Conservation (phyloP, 495 filamentous ascomycete species). For the Lasiosphaeriaceae sp. region DNA sequence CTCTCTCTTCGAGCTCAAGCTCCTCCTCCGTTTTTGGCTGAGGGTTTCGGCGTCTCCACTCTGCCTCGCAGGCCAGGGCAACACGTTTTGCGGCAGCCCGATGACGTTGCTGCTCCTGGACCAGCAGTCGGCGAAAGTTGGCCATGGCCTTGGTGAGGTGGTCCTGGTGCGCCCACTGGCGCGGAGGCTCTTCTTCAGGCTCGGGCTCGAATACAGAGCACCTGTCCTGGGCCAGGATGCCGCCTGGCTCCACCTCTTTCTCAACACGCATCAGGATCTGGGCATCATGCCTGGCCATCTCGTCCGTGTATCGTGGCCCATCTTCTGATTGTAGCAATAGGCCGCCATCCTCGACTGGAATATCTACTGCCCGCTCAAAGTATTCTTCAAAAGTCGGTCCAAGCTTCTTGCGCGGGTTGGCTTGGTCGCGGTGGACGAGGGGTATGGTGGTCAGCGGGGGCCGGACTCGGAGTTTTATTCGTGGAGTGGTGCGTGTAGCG, state of each 20-base stretch:
- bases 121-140: conserved; percentile 73
- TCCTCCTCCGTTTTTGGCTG: conserved; percentile 71
- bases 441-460: conserved; percentile 39
- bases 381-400: conserved; percentile 52
- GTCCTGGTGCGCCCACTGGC: conserved; percentile 79
- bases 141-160: conserved; percentile 77
- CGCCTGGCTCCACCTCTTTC: conserved; percentile 66
- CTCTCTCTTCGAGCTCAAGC: conserved; percentile 53
- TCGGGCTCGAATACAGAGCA: conserved; percentile 78
- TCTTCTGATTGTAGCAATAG: conserved; percentile 52
- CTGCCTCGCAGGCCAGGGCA: conserved; percentile 55
- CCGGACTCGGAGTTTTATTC: conserved; percentile 42
- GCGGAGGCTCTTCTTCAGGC: conserved; percentile 66
- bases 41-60: conserved; percentile 63
- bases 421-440: conserved; percentile 52
- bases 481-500: conserved; percentile 28
- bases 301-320: conserved; percentile 47
- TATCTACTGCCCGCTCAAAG: conserved; percentile 39
- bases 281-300: conserved; percentile 50
- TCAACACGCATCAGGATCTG: conserved; percentile 57
- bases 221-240: conserved; percentile 64
- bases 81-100: conserved; percentile 59
- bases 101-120: conserved; percentile 73
- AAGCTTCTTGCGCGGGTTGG: conserved; percentile 41
- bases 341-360: conserved; percentile 47